These are phyloP conservation scores for Yamadazyma phyllophila DNA, from an alignment of 805 yeast genomes.

Conservation along the genomic window DNA sequence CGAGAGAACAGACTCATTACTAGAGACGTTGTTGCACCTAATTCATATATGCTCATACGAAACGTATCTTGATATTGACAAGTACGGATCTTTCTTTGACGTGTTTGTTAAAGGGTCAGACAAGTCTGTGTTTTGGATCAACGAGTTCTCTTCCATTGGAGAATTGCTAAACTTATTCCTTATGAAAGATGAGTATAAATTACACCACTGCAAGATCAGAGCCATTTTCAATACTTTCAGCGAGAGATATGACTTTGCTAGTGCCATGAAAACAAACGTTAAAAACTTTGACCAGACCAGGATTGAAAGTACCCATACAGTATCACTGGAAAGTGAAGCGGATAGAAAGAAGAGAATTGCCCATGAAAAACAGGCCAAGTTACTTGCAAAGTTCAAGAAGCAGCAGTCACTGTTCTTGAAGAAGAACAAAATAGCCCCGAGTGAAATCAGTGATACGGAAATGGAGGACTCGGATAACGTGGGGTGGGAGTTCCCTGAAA, in stretches of 20 bases:
- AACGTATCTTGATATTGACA: constrained; percentile 23
- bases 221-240: constrained; percentile 45
- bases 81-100: constrained; percentile 32
- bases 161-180: constrained; percentile 38
- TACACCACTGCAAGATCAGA: constrained; percentile 54
- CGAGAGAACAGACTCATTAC: constrained; percentile 52
- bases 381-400: constrained; percentile 74
- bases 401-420: constrained; percentile 77
- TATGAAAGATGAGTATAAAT: constrained; percentile 35
- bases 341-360: constrained; percentile 69
- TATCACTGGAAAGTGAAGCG: constrained; percentile 33
- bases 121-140: constrained; percentile 16
- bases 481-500: constrained; percentile 69
- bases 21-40: constrained; percentile 62
- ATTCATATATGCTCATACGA: constrained; percentile 55
- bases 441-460: constrained; percentile 40
- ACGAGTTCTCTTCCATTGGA: constrained; percentile 29
- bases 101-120: constrained; percentile 29
- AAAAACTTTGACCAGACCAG: constrained; percentile 23
- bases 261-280: constrained; percentile 16
- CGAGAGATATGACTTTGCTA: constrained; percentile 21
- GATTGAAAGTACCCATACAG: constrained; percentile 18
- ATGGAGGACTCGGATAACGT: constrained; percentile 29
- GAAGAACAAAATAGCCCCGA: constrained; percentile 36
- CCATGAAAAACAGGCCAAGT: constrained; percentile 61